phyloP scores from a whole-genome alignment of 2,329 filamentous ascomycete species.

The Neofusicoccum cordaticola region DNA sequence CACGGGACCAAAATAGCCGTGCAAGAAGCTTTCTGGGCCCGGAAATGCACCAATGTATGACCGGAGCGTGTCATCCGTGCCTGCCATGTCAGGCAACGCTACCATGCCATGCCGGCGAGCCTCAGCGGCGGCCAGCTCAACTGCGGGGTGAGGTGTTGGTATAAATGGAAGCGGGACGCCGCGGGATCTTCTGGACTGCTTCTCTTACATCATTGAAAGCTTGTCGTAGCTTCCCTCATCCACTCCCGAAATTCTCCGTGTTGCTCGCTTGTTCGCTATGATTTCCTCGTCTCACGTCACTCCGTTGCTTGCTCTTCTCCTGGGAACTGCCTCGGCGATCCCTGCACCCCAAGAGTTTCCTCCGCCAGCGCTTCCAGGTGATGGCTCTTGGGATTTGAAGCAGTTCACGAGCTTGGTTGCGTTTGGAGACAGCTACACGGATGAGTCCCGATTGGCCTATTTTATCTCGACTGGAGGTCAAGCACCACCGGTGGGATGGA shows the following conservation, averaged over 20 bases:
- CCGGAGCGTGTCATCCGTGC: constrained; percentile 13
- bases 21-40: neutral
- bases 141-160: constrained; percentile 1
- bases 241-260: neutral
- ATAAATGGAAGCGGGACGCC: constrained; percentile 2
- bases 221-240: neutral
- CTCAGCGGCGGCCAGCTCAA: neutral
- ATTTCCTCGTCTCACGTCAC: neutral
- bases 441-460: constrained; percentile 65
- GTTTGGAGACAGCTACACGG: constrained; percentile 76
- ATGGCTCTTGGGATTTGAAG: constrained; percentile 37
- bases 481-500: constrained; percentile 62
- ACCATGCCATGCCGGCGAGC: neutral
- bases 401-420: constrained; percentile 63
- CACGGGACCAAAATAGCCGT: neutral
- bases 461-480: constrained; percentile 56
- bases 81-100: constrained; percentile 1
- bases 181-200: neutral
- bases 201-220: neutral
- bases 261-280: constrained; percentile 5
- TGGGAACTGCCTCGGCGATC: neutral
- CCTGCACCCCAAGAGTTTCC: neutral
- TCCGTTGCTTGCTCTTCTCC: neutral
- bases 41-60: constrained; percentile 6
- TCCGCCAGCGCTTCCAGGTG: neutral